Conservation (phyloP, 495 filamentous ascomycete genomes). For the Hyaloscypha hepaticicola region DNA sequence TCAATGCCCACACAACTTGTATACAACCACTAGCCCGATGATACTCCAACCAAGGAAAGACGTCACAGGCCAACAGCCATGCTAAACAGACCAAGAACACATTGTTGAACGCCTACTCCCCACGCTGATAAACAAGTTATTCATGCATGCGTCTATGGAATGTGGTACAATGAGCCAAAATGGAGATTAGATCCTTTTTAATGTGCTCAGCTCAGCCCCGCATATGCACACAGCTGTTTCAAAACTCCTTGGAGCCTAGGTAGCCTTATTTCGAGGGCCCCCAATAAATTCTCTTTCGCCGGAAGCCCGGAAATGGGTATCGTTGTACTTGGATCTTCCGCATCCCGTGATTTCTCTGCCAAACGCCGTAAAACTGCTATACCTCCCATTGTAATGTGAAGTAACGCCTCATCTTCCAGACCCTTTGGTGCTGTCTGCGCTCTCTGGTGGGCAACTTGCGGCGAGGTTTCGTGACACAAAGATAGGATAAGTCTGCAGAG, state of each 20-base stretch:
- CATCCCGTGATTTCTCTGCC: conserved; percentile 68
- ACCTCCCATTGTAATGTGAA: conserved; percentile 67
- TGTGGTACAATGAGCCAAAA: conserved; percentile 19
- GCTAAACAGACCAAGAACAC: conserved; percentile 31
- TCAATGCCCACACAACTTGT: conserved; percentile 19
- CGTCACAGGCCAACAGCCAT: conserved; percentile 23
- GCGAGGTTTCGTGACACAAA: conserved; percentile 59
- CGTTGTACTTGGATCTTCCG: conserved; percentile 45
- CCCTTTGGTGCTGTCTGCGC: conserved; percentile 33
- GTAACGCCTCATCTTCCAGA: conserved; percentile 44
- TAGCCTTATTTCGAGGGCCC: conserved; percentile 62
- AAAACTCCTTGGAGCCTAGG: conserved; percentile 54
- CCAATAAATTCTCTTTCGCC: conserved; percentile 67
- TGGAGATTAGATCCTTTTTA: conserved; percentile 4
- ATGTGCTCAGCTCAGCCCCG: conserved; percentile 61
- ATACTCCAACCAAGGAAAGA: conserved; percentile 22
- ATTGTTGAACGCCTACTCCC: conserved; percentile 32
- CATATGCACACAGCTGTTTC: conserved; percentile 71
- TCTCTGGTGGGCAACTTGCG: conserved; percentile 37
- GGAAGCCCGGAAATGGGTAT: conserved; percentile 68
- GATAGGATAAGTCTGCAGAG: conserved; percentile 69
- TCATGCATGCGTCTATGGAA: conserved; percentile 33
- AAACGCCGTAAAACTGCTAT: conserved; percentile 67
- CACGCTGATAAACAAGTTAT: conserved; percentile 19
- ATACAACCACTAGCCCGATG: conserved; percentile 21